A percentile compares a stretch with the other conserved stretches of the same genome.
phyloP scores from a whole-genome alignment of 805 yeast species.

The Isabelozyma rhagii region DNA sequence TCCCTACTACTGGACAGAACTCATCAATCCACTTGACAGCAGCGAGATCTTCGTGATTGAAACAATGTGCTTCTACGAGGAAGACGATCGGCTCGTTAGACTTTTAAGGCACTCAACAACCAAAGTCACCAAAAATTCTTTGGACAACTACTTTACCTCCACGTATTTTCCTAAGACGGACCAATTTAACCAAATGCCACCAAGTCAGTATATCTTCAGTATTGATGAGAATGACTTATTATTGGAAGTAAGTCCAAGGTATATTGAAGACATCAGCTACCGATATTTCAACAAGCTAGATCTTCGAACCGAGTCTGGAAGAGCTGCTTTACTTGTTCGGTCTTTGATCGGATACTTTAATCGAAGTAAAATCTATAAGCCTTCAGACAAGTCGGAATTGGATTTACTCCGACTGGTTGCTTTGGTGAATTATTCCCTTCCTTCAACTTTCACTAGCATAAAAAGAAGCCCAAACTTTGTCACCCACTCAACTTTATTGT shows the following conservation, averaged over 20 bases:
- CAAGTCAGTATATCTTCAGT: conserved; percentile 27
- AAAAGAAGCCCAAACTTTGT: conserved; percentile 25
- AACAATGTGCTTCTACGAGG: conserved; percentile 25
- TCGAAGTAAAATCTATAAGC: conserved; percentile 1
- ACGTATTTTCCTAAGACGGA: conserved; percentile 16
- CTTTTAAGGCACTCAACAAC: conserved; percentile 11
- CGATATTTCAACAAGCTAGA: conserved; percentile 26
- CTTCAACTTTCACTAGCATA: conserved; percentile 21
- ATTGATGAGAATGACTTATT: conserved; percentile 12
- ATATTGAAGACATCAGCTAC: conserved; percentile 27
- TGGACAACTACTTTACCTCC: conserved; percentile 8
- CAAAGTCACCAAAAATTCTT: not conserved
- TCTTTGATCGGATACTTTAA: conserved; percentile 21
- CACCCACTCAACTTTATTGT: conserved; percentile 17
- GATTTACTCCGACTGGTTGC: conserved; percentile 18
- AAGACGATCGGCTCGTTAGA: conserved; percentile 18
- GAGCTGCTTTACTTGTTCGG: conserved; percentile 19
- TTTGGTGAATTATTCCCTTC: conserved; percentile 18
- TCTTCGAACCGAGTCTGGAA: conserved; percentile 24
- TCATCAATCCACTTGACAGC: conserved; percentile 25
- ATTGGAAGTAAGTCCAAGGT: conserved; percentile 28
- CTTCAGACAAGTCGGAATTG: conserved; percentile 12
- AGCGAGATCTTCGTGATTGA: conserved; percentile 24
- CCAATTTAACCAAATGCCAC: conserved; percentile 22
- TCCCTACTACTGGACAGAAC: conserved; percentile 37